These are phyloP conservation scores for Pseudogymnoascus sp. DNA, from an alignment of 2,329 filamentous ascomycete genomes.

Conservation along the genomic window DNA sequence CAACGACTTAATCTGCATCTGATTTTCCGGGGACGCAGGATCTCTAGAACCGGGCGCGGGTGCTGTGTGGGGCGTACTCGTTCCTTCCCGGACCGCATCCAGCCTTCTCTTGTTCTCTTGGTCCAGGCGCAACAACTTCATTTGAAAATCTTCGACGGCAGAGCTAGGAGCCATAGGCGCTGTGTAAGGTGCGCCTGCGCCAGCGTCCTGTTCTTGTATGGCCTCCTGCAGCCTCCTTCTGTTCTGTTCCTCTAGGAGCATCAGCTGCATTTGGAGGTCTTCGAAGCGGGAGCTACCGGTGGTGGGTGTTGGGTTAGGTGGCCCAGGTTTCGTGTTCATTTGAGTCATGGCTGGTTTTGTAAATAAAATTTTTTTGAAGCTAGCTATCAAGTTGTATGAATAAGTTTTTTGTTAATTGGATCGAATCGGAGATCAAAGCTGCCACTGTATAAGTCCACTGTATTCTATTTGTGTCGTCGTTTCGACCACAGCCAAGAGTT, in stretches of 20 bases:
- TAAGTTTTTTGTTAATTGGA: neutral
- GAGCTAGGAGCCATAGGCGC: constrained; percentile 53
- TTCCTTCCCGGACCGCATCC: constrained; percentile 69
- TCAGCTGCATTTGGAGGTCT: constrained; percentile 85
- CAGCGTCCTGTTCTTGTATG: constrained; percentile 58
- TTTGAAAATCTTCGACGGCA: constrained; percentile 79
- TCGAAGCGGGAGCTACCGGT: constrained; percentile 68
- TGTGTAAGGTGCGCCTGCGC: neutral
- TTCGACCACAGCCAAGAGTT: neutral
- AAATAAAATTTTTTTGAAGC: neutral
- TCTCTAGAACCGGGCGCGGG: too few relatives aligned
- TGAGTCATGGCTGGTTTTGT: neutral
- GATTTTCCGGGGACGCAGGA: constrained; percentile 51
- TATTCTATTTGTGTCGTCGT: neutral
- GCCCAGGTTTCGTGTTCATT: neutral
- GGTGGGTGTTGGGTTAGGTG: neutral
- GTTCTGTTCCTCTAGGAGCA: constrained; percentile 81
- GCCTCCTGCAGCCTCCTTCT: constrained; percentile 82
- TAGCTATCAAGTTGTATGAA: neutral
- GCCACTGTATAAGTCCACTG: neutral
- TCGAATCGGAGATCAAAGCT: neutral
- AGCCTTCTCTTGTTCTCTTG: constrained; percentile 83
- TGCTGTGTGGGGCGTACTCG: neutral
- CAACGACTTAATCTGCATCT: constrained; percentile 82
- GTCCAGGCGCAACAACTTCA: constrained; percentile 81